Evolutionary conservation across 768 basidiomycete species (phyloP).

Genomic region (Termitomyces sp.): DNA sequence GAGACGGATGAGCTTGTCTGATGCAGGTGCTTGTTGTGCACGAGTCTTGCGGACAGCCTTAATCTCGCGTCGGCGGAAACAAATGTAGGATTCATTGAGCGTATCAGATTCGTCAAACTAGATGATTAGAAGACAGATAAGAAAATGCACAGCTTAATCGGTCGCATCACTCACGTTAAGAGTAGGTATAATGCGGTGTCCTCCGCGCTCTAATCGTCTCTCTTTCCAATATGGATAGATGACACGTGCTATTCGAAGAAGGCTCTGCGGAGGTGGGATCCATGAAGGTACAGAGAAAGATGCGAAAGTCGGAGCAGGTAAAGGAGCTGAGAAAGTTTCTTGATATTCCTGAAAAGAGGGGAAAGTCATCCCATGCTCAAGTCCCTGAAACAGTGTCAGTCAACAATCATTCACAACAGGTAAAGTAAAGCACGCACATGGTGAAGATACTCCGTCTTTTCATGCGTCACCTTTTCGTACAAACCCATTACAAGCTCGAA

Average conservation of each 20-base stretch:
- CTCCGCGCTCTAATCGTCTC: constrained; percentile 72
- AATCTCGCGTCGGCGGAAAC: constrained; percentile 92
- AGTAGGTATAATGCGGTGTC: constrained; percentile 79
- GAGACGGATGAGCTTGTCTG: constrained; percentile 83
- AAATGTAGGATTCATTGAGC: constrained; percentile 90
- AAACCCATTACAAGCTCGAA: constrained; percentile 96
- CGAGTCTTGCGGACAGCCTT: constrained; percentile 94
- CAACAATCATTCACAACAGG: neutral
- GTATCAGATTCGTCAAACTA: constrained; percentile 86
- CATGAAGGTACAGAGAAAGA: constrained; percentile 61
- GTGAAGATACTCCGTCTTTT: constrained; percentile 85
- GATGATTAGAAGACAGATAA: constrained; percentile 18
- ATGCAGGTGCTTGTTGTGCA: constrained; percentile 81
- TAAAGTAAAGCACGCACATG: constrained; percentile 50
- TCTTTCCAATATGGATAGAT: constrained; percentile 91
- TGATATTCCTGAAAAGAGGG: constrained; percentile 73
- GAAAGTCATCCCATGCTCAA: constrained; percentile 64
- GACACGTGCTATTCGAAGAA: constrained; percentile 65
- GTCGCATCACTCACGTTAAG: constrained; percentile 64
- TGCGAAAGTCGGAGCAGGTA: constrained; percentile 64
- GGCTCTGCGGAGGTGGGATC: constrained; percentile 56
- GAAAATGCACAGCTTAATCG: neutral
- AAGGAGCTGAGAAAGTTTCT: constrained; percentile 54
- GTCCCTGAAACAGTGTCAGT: constrained; percentile 31
- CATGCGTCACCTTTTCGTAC: constrained; percentile 87